Evolutionary conservation across 805 yeast species (phyloP), one percentile per base, ranked within the genome.

Genomic region (Deakozyma indianensis): DNA sequence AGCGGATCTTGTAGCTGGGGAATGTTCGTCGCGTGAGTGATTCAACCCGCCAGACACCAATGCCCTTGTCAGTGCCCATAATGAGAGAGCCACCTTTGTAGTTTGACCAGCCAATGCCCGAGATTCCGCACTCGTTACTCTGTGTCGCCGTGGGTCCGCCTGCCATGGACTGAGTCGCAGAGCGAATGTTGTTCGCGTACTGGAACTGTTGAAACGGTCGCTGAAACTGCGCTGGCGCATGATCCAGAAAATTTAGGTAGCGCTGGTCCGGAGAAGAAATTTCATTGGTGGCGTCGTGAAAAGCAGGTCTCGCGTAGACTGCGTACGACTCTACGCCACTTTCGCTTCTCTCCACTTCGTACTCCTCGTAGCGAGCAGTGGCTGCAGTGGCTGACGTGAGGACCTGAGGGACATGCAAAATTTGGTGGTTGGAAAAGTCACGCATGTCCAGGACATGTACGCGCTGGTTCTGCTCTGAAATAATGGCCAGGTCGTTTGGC

Each of bases 391-490:
- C n/a, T n/a, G n/a, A n/a, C 28, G 46, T n/a, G 7, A 32, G 18
- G 4, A 32, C 38, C 38, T 32, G 18, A 14, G 63, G 62, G 20
- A 60, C 50, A 24, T 51, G 52, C 25, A 86, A 69, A 29, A 87
- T 86, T 59, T 83, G 90, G 57, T 83, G 90, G 53, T 82, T 78
- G 48, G 71, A 66, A 51, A 77, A 74, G 55, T 82, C 75, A 50
- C 95, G 73, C 22, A 86, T 71, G 59, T 88, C 96, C 23, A 88
- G 67, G 47, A 87, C 67, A 62, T 88, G 97, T 2, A 88, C 83
- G 45, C 95, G 70, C 0, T 94, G 94, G 45, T 78, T 81, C 54
- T 88, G 95, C 59, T 88, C 96, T 45, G 82, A 73, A 2, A 88
- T 69, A 45, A 83, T 74, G 47, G 88, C 64, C 48, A 86, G 61